These are phyloP conservation scores for Poa annua DNA, from an alignment of 176 grass and related monocot genomes.

Conservation along the genomic window DNA sequence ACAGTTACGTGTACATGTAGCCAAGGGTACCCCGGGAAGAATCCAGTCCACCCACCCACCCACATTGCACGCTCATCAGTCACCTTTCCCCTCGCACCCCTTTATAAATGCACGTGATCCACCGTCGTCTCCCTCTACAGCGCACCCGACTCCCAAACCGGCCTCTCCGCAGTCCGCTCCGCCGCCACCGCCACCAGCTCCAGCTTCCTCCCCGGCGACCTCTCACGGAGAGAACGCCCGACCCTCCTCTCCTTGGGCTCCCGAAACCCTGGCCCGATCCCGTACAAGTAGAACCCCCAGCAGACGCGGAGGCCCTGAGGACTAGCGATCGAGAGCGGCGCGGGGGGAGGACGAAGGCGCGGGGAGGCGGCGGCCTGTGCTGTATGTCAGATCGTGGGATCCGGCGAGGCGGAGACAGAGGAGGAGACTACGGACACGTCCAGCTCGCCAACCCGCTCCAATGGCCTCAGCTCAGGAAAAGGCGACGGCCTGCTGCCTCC, in stretches of 20 bases:
- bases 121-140: slow-evolving; percentile 35
- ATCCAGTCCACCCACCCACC: neutral
- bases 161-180: neutral
- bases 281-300: slow-evolving; percentile 23
- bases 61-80: slow-evolving; percentile 1
- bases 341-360: slow-evolving; percentile 36
- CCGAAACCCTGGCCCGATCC: slow-evolving; percentile 40
- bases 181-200: neutral
- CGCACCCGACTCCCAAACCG: slow-evolving; percentile 2
- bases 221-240: slow-evolving; percentile 38
- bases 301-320: slow-evolving; percentile 3
- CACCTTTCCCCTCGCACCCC: slow-evolving; percentile 25
- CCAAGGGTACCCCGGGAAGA: neutral
- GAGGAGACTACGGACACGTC: slow-evolving; percentile 91
- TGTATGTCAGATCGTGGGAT: slow-evolving; percentile 94
- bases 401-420: slow-evolving; percentile 65
- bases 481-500: slow-evolving; percentile 66
- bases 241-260: neutral
- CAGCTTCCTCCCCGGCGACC: neutral
- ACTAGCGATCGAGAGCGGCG: neutral
- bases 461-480: slow-evolving; percentile 99
- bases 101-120: slow-evolving; percentile 64
- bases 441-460: slow-evolving; percentile 92
- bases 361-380: slow-evolving; percentile 67
- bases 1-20: slow-evolving; percentile 1